Evolutionary conservation across 2,329 filamentous ascomycete species (phyloP), one percentile per base, ranked within the genome.

Genomic region (Cercospora beticola): DNA sequence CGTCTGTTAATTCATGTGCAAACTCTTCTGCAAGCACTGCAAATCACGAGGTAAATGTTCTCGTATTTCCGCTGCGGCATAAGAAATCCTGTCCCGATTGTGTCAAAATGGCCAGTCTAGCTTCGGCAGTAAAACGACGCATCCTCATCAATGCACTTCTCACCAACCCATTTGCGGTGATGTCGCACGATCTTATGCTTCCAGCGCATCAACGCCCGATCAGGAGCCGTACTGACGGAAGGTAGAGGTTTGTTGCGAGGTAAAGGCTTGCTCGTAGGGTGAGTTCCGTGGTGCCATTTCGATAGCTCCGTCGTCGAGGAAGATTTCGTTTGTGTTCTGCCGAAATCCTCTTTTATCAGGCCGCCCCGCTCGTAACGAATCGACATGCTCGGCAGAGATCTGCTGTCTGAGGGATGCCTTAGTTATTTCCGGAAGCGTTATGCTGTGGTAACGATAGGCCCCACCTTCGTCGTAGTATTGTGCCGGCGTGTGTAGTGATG

Each of bases 161-260:
- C 49, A 14, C 40, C 64, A 18, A 62, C 36, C 59, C 59, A 67
- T 40, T 30, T 57, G 14, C 58, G 28, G 28, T 65, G 63, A 26
- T 65, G 63, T 31, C 54, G 33, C 18, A 33, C 26, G 16, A 65
- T 65, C 33, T 33, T 46, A 31, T 59, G 33, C 63, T 60, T 65
- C 54, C 59, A 31, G n/a, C 63, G 31, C 36, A 59, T 43, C 23
- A 59, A 36, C 8, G 23, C 54, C 10, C 56, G 52, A 59, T 65
- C 63, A 30, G 63, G 63, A 56, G 54, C 63, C 16, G 63, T 59
- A 16, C 54, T 49, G 21, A 60, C 56, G 28, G 63, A 31, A 18
- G 63, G 56, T 21, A 64, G 31, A n/a, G 52, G 49, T 64, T 56
- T 57, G 49, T 64, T 40, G 43, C 43, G 28, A 46, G 28, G 46